phyloP scores from a whole-genome alignment of 495 filamentous ascomycete species.

The Tuber aestivum region DNA sequence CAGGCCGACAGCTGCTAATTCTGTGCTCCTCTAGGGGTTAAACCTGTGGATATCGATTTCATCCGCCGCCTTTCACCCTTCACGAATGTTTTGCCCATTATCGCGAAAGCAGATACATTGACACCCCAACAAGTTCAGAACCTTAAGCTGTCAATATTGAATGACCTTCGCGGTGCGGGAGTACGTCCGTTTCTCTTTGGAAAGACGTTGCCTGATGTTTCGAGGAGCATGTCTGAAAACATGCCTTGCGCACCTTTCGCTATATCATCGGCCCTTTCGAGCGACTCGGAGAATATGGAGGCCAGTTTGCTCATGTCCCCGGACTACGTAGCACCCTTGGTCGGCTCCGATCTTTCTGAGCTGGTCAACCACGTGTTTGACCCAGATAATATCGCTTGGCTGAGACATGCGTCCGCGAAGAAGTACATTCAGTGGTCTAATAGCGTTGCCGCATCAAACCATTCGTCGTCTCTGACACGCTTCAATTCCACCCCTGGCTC shows the following conservation, averaged over 20 bases:
- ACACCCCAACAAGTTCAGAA: slow-evolving; percentile 54
- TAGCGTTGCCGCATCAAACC: slow-evolving; percentile 6
- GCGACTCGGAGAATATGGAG: slow-evolving; percentile 86
- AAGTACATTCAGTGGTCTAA: slow-evolving; percentile 70
- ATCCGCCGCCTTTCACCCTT: slow-evolving; percentile 67
- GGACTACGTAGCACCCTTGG: slow-evolving; percentile 80
- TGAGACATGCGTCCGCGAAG: slow-evolving; percentile 78
- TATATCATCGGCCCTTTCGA: slow-evolving; percentile 69
- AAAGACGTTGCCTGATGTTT: slow-evolving; percentile 40
- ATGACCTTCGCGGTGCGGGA: slow-evolving; percentile 55
- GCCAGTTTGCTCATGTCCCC: slow-evolving; percentile 91
- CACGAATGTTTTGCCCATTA: slow-evolving; percentile 80
- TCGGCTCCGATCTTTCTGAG: slow-evolving; percentile 64
- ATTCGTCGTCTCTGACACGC: slow-evolving; percentile 21
- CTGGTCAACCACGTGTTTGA: slow-evolving; percentile 74
- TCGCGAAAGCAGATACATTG: slow-evolving; percentile 70
- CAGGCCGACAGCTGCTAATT: slow-evolving; percentile 28
- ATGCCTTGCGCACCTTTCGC: slow-evolving; percentile 57
- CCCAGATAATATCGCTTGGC: slow-evolving; percentile 71
- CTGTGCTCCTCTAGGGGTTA: slow-evolving; percentile 53
- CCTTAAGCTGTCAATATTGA: slow-evolving; percentile 58
- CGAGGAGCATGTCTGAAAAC: slow-evolving; percentile 35
- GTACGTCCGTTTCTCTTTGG: slow-evolving; percentile 68
- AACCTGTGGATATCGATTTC: slow-evolving; percentile 67
- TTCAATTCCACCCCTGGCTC: slow-evolving; percentile 25